Base-by-base conservation (phyloP, 495 filamentous ascomycete species). In the Penicillium longicatenatum region DNA sequence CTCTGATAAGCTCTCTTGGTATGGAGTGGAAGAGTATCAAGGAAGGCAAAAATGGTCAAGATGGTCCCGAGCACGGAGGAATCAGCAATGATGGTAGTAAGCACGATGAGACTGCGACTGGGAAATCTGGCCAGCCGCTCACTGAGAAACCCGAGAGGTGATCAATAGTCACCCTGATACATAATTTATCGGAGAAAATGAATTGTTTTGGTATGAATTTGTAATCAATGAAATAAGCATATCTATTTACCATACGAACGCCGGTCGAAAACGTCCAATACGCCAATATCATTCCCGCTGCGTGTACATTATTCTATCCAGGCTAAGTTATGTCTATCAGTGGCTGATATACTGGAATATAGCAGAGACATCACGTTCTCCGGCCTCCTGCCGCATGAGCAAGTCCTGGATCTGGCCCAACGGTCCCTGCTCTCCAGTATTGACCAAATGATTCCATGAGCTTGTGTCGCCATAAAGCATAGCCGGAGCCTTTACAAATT, bases 311-410 rank as follows among this genome's bases (percentile, higher is more conserved):
- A 61, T 46, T 49, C 54, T 47, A 41, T 48, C 11, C 44, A 55
- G 35, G 14, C 52, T 26, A 4, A 49, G 33, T 20, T 33, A 30
- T 17, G n/a, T 30, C n/a, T 29, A 63, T 81, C 69, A 90, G 79
- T 98, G 94, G 62, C 93, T 97, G 63, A 98, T 98, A 75, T 97
- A 98, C 82, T 98, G 94, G 71, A 98, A 99, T 53, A 97, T 91
- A 37, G 93, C 91, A 50, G 89, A 96, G 3, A 99, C 91, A 57
- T 92, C 89, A 48, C 78, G 77, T 73, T 91, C 88, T 8, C 75
- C 76, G 56, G 83, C 84, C 76, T 99, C 94, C 75, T 98, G 94
- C 59, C 92, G 83, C 29, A 99, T 75, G 67, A 99, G 67, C 70
- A 96, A 75, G 75, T 99, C 94, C 70, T 99, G 93, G 59, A 97